These are phyloP conservation scores for Tetrapisispora arboricola DNA, from an alignment of 805 yeast species.

Conservation along the genomic window DNA sequence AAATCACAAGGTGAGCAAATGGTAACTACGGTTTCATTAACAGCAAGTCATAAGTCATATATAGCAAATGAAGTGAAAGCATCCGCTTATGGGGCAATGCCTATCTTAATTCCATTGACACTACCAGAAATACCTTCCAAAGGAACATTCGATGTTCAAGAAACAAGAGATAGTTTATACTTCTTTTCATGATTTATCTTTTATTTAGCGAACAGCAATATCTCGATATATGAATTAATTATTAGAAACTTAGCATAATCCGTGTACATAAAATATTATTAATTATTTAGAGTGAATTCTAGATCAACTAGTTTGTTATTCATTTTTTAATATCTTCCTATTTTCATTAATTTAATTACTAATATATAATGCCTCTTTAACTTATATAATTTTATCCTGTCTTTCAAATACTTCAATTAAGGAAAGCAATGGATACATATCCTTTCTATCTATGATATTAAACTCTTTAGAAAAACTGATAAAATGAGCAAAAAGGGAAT, in stretches of 20 bases:
- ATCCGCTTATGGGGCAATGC: constrained; percentile 25
- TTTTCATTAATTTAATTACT: not conserved
- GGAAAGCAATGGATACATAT: constrained; percentile 66
- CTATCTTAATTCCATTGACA: constrained; percentile 52
- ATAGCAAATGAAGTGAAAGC: constrained; percentile 13
- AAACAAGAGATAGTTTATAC: constrained; percentile 63
- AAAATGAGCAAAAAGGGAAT: constrained; percentile 91
- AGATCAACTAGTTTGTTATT: too few species aligned
- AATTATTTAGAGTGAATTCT: not conserved
- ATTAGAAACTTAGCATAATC: too few species aligned
- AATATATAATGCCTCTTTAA: not conserved
- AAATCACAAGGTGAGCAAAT: constrained; percentile 42
- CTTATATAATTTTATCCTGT: constrained; percentile 66
- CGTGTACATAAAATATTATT: not conserved
- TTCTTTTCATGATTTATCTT: constrained; percentile 61
- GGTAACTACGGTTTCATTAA: constrained; percentile 62
- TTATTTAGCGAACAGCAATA: too few species aligned
- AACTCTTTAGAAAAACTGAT: constrained; percentile 80
- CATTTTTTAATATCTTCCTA: too few species aligned
- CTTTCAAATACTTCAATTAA: constrained; percentile 70
- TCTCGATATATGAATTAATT: too few species aligned
- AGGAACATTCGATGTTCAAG: constrained; percentile 75
- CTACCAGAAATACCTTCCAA: constrained; percentile 66
- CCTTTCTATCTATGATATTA: constrained; percentile 66
- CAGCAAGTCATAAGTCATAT: constrained; percentile 26